These are phyloP conservation scores for Macadamia tetraphylla DNA, from an alignment of 164 flowering plant species.

Conservation along the genomic window DNA sequence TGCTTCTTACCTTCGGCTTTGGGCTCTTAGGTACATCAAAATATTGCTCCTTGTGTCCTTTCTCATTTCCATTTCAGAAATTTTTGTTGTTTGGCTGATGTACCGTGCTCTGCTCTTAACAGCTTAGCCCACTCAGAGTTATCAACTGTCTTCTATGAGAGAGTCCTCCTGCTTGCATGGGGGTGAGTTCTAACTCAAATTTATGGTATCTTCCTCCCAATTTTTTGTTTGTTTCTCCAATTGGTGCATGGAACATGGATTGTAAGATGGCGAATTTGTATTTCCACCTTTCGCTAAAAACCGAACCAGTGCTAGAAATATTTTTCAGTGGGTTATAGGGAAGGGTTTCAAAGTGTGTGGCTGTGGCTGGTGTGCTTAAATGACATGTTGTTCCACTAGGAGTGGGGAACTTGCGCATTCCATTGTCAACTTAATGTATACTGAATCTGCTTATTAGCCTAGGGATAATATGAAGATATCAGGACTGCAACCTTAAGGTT, in stretches of 20 bases:
- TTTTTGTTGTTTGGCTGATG: conserved; percentile 5
- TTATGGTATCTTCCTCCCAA: background rate
- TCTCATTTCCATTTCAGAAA: conserved; percentile 3
- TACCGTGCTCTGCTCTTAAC: conserved; percentile 17
- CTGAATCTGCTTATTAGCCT: too few relatives aligned
- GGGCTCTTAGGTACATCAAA: conserved; percentile 78
- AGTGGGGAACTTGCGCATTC: too few relatives aligned
- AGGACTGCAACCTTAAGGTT: too few relatives aligned
- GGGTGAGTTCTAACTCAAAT: conserved; percentile 48
- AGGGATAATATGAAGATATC: too few relatives aligned
- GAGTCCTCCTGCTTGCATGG: conserved; percentile 82
- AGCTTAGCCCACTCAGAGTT: conserved; percentile 96
- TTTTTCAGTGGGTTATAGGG: too few relatives aligned
- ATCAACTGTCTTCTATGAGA: conserved; percentile 93
- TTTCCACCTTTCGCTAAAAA: background rate
- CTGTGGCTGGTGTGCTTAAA: too few relatives aligned
- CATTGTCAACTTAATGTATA: too few relatives aligned
- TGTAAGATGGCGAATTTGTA: background rate
- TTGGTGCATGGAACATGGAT: background rate
- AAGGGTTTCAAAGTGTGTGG: too few relatives aligned
- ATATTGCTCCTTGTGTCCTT: background rate
- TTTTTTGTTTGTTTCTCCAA: background rate
- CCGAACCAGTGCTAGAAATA: too few relatives aligned
- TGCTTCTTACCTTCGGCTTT: conserved; percentile 92
- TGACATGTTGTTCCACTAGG: too few relatives aligned